phyloP scores from a whole-genome alignment of 352 stramenopile species.

The Phytophthora aleatoria region DNA sequence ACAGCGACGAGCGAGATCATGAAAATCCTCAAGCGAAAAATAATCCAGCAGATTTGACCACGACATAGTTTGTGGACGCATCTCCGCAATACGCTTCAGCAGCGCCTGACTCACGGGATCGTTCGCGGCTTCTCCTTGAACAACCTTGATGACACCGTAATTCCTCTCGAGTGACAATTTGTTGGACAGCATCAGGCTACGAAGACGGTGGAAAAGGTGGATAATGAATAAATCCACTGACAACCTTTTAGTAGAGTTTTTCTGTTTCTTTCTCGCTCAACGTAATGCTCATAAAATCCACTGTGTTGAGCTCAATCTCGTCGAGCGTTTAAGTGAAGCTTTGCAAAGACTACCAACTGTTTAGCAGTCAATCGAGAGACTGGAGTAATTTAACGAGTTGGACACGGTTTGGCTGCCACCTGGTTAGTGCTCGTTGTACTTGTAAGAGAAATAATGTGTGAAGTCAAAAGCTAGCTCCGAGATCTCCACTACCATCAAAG shows the following conservation, averaged over 20 bases:
- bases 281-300: background rate
- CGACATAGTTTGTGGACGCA: slow-evolving; percentile 33
- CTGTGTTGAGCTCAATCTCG: slow-evolving; percentile 1
- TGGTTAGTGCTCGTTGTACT: no score
- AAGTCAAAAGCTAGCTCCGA: no score
- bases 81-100: slow-evolving; percentile 21
- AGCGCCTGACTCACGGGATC: slow-evolving; percentile 10
- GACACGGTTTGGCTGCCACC: no score
- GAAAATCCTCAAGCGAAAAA: slow-evolving; percentile 34
- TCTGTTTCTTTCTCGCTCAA: background rate
- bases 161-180: slow-evolving; percentile 1
- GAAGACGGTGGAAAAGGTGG: slow-evolving; percentile 25
- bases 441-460: no score
- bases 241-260: background rate
- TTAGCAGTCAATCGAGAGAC: no score
- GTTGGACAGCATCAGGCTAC: background rate
- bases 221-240: slow-evolving; percentile 36
- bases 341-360: no score
- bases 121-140: background rate
- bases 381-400: no score
- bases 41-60: slow-evolving; percentile 36
- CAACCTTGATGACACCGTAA: background rate
- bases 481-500: no score
- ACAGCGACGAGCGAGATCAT: slow-evolving; percentile 34
- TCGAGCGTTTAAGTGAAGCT: background rate